Evolutionary conservation across 768 basidiomycete species (phyloP), one percentile per base, ranked within the genome.

Genomic region (Tulasnella sp.): DNA sequence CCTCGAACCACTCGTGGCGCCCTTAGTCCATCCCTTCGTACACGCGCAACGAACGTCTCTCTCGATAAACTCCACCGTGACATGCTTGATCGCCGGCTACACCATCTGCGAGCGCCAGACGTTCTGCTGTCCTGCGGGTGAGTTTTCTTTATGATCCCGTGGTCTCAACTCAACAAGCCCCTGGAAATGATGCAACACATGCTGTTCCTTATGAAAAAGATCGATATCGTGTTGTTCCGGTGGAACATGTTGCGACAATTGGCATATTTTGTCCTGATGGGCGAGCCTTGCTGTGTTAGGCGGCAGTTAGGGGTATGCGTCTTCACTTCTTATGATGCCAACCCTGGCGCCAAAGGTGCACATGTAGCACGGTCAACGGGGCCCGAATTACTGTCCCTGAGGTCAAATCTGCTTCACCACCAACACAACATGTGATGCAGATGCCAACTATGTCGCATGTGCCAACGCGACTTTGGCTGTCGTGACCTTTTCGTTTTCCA

Each of bases 51-150:
- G 34, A 38, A 38, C 15, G 7, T 15, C 5, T 15, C 15, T 5
- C 34, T 38, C 34, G 15, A 38, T 5, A 56, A 44, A n/a, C 19
- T 34, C n/a, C 19, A 42, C 41, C 17, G 4, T 45, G 8, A 15
- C n/a, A 10, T 56, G 54, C 44, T 15, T 1, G 25, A 31, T 24
- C 29, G 27, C 3, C 21, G 54, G 54, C 9, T 56, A 46, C 29
- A 43, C 22, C 29, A 22, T 56, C 42, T 56, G 54, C 44, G 9
- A 34, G 10, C 10, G 29, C 42, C 1, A 2, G 43, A 7, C 4
- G 15, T 44, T 15, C 25, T 56, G 54, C 29, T 56, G 54, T 27
- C 54, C 54, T 22, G 22, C 30, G 21, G 54, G 54, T 56, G 25
- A 56, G 54, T 24, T n/a, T 19, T n/a, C 12, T 9, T 8, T 10